Evolutionary conservation across 2,329 filamentous ascomycete species (phyloP).

Genomic region (Fusarium nanum): DNA sequence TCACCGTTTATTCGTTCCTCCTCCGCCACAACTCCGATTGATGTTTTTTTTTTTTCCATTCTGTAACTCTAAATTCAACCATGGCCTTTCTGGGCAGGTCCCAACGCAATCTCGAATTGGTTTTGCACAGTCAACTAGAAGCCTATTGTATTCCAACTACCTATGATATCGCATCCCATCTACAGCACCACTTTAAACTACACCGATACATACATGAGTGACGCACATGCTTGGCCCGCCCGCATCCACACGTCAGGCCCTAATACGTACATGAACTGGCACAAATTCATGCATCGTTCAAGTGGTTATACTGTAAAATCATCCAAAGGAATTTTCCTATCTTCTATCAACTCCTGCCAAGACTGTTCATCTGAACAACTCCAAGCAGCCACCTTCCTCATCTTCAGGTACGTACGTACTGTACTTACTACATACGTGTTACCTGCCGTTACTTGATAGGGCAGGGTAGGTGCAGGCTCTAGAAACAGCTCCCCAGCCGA

Average conservation of each 20-base stretch:
- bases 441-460: constrained; percentile 4
- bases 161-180: constrained; percentile 6
- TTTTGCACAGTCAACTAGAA: constrained; percentile 2
- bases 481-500: constrained; percentile 24
- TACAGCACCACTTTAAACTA: constrained; percentile 33
- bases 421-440: not conserved
- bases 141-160: not conserved
- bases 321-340: not conserved
- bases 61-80: not conserved
- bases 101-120: not conserved
- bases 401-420: constrained; percentile 28
- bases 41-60: not conserved
- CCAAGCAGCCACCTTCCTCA: constrained; percentile 22
- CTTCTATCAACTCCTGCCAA: constrained; percentile 11
- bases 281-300: constrained; percentile 41
- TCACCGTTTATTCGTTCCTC: not conserved
- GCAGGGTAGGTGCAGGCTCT: constrained; percentile 4
- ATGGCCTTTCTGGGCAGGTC: not conserved
- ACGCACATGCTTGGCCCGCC: constrained; percentile 43
- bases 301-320: constrained; percentile 5
- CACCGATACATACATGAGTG: constrained; percentile 40
- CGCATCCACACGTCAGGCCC: constrained; percentile 47
- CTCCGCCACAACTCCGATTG: not conserved
- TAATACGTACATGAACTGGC: constrained; percentile 46
- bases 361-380: constrained; percentile 5